A percentile compares a stretch with the other conserved stretches of the same genome.
Evolutionary conservation across 306 rosid genomes (phyloP).

Genomic region (Coriaria nepalensis): DNA sequence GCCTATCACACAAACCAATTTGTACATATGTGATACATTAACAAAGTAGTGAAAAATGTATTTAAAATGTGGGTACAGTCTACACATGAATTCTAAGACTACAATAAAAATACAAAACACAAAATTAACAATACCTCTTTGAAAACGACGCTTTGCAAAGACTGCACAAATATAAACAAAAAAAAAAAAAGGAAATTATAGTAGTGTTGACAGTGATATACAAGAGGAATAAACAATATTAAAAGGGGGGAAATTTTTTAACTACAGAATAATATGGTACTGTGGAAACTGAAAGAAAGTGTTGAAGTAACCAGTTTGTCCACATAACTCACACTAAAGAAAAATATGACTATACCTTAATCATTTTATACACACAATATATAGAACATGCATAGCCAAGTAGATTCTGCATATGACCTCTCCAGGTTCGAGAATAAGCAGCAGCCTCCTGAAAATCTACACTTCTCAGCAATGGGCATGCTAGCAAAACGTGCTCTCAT

Average conservation of each 20-base stretch:
- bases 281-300: too few species aligned
- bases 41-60: neutral
- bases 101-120: neutral
- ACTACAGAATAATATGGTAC: too few species aligned
- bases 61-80: neutral
- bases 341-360: slow-evolving; percentile 45
- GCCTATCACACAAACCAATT: slow-evolving; percentile 39
- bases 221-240: too few species aligned
- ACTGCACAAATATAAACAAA: slow-evolving; percentile 42
- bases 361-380: slow-evolving; percentile 97
- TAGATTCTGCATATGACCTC: slow-evolving; percentile 92
- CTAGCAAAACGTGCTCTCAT: too few species aligned
- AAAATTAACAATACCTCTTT: slow-evolving; percentile 53
- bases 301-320: too few species aligned
- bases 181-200: too few species aligned
- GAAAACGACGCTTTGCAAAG: slow-evolving; percentile 96
- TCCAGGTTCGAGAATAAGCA: slow-evolving; percentile 95
- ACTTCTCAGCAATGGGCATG: neutral
- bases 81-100: too few species aligned
- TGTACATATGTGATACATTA: neutral
- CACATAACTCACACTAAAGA: neutral
- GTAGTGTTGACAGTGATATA: too few species aligned
- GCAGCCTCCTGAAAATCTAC: slow-evolving; percentile 81
- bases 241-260: too few species aligned
- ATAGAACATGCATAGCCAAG: slow-evolving; percentile 95